Evolutionary conservation across 768 basidiomycete genomes (phyloP).

Genomic region (Lentinula raphanica): DNA sequence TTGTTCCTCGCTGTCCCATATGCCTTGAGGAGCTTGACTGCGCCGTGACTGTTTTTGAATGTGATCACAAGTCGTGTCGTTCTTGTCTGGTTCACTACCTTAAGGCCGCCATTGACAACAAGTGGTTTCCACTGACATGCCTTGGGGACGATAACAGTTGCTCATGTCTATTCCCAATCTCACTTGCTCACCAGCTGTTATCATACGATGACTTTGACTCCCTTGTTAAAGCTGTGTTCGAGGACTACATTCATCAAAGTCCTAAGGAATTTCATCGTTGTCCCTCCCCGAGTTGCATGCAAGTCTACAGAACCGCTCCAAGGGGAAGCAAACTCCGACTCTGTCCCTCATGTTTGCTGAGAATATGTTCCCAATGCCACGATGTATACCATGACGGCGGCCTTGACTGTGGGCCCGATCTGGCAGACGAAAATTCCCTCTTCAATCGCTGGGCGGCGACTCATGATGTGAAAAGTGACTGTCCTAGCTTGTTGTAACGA

Average conservation of each 20-base stretch:
- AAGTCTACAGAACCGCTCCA: slow-evolving; percentile 60
- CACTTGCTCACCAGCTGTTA: slow-evolving; percentile 45
- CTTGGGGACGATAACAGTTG: slow-evolving; percentile 63
- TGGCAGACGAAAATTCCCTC: slow-evolving; percentile 45
- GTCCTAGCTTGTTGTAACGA: slow-evolving; percentile 71
- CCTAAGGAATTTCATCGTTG: slow-evolving; percentile 67
- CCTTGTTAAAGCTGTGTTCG: slow-evolving; percentile 53
- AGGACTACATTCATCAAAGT: slow-evolving; percentile 53
- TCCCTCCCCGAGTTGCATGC: slow-evolving; percentile 73
- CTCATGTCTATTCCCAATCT: slow-evolving; percentile 46
- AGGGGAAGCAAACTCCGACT: slow-evolving; percentile 47
- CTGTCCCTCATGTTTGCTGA: slow-evolving; percentile 66
- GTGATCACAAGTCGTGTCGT: slow-evolving; percentile 68
- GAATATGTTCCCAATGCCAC: slow-evolving; percentile 64
- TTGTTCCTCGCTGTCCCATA: slow-evolving; percentile 50
- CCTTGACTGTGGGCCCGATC: slow-evolving; percentile 60
- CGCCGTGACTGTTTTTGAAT: slow-evolving; percentile 47
- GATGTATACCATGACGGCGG: slow-evolving; percentile 60
- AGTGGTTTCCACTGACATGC: slow-evolving; percentile 65
- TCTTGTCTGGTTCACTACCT: slow-evolving; percentile 58
- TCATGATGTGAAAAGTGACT: slow-evolving; percentile 70
- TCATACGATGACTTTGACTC: slow-evolving; percentile 47
- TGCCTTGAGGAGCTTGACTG: slow-evolving; percentile 54
- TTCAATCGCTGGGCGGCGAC: slow-evolving; percentile 60
- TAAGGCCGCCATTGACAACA: slow-evolving; percentile 48